A percentile compares a stretch with the other conserved stretches of the same genome.
Conservation (phyloP, 352 stramenopile genomes). For the Thraustochytrium striatum region DNA sequence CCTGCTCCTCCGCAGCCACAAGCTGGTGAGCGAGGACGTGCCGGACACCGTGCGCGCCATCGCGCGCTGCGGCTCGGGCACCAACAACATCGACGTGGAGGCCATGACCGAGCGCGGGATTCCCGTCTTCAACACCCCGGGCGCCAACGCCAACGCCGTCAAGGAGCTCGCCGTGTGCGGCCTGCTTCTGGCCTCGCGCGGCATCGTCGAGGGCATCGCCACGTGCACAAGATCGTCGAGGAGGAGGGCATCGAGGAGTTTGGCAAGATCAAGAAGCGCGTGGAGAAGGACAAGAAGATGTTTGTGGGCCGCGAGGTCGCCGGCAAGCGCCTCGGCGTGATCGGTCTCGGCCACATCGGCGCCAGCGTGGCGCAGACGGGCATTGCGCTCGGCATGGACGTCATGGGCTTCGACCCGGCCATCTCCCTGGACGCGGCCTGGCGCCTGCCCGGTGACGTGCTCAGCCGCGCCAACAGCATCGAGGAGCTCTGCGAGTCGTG, state of each 20-base stretch:
- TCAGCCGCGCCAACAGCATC: conserved; percentile 31
- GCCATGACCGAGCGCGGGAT: conserved; percentile 79
- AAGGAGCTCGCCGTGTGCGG: conserved; percentile 88
- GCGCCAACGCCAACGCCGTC: conserved; percentile 87
- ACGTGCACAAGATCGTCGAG: conserved; percentile 49
- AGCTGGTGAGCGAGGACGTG: conserved; percentile 33
- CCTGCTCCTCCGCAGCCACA: conserved; percentile 46
- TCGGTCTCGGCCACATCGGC: conserved; percentile 88
- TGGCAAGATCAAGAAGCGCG: conserved; percentile 64
- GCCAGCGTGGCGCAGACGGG: conserved; percentile 81
- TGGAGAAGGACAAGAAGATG: conserved; percentile 67
- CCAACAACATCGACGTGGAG: conserved; percentile 88
- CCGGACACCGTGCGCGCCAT: conserved; percentile 57
- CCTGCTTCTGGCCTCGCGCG: conserved; percentile 66
- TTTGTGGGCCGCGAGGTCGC: conserved; percentile 69
- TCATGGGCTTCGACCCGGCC: conserved; percentile 85
- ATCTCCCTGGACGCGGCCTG: conserved; percentile 73
- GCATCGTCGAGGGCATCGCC: conserved; percentile 63
- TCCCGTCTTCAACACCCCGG: conserved; percentile 92
- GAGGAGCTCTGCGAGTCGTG: conserved; percentile 77
- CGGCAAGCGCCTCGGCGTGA: conserved; percentile 86
- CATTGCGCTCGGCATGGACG: conserved; percentile 85
- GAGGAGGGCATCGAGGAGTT: conserved; percentile 35
- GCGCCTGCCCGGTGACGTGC: conserved; percentile 42
- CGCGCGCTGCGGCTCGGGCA: conserved; percentile 72